Conservation (phyloP, 2,329 filamentous ascomycete species). For the Mollisiaceae sp. region DNA sequence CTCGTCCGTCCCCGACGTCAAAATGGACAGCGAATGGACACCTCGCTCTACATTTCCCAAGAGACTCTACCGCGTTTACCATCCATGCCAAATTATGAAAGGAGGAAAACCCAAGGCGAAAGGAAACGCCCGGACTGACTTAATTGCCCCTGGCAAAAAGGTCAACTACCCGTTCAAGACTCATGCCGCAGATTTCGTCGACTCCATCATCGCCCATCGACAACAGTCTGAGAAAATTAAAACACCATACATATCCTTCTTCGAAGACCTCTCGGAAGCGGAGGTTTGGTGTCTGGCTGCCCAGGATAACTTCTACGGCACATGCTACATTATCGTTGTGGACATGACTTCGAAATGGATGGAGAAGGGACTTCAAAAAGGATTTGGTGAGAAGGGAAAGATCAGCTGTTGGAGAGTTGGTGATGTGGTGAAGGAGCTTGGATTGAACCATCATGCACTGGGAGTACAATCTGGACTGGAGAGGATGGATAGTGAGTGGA, state of each 20-base stretch:
- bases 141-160: no score
- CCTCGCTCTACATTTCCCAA: neutral
- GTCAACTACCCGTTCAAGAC: no score
- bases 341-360: no score
- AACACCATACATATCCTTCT: slow-evolving; percentile 6
- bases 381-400: no score
- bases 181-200: neutral
- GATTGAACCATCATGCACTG: neutral
- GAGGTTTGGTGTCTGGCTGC: neutral
- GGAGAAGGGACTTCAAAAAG: neutral
- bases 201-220: neutral
- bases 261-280: neutral
- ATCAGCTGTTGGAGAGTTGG: neutral
- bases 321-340: neutral
- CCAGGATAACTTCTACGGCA: neutral
- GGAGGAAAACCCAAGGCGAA: no score
- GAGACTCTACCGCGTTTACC: neutral
- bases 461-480: neutral
- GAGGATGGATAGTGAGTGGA: neutral
- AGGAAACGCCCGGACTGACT: no score
- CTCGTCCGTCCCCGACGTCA: neutral
- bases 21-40: neutral
- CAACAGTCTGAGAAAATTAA: neutral
- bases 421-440: neutral
- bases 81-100: neutral